Evolutionary conservation across 768 basidiomycete species (phyloP).

Genomic region (Rhizopogon salebrosus): DNA sequence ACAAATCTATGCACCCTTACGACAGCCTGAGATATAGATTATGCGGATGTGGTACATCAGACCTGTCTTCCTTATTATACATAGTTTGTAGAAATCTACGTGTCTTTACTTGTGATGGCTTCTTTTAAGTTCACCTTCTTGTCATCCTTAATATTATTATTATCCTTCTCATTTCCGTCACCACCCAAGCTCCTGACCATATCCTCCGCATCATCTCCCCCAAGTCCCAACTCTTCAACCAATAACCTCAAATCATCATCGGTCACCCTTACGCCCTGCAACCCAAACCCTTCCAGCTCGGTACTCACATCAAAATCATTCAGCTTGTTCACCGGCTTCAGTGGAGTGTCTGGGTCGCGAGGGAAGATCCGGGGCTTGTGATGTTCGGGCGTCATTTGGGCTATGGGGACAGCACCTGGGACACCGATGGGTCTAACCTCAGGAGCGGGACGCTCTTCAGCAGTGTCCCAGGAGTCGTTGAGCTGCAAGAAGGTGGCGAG

Average conservation of each 20-base stretch:
- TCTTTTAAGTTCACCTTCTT: conserved; percentile 7
- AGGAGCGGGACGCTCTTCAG: conserved; percentile 51
- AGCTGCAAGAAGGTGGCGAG: conserved; percentile 67
- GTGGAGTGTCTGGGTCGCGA: conserved; percentile 35
- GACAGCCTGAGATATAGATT: not conserved
- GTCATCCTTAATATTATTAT: conserved; percentile 8
- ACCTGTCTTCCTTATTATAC: conserved; percentile 1
- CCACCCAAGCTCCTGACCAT: conserved; percentile 60
- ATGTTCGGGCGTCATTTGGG: conserved; percentile 77
- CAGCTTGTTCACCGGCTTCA: conserved; percentile 54
- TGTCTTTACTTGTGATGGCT: not conserved
- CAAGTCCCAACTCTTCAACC: conserved; percentile 71
- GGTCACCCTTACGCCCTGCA: conserved; percentile 75
- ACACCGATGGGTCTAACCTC: conserved; percentile 66
- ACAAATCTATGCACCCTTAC: not conserved
- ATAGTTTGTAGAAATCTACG: not conserved
- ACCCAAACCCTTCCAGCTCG: conserved; percentile 62
- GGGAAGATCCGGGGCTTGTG: conserved; percentile 56
- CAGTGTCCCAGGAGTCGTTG: conserved; percentile 62
- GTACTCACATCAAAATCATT: conserved; percentile 61
- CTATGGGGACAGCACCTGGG: conserved; percentile 69
- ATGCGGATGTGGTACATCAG: conserved; percentile 3
- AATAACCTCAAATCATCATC: conserved; percentile 68
- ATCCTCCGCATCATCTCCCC: conserved; percentile 72
- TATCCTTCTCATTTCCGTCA: conserved; percentile 10